phyloP scores from a whole-genome alignment of 352 stramenopile genomes.

The Thalassiosira exigua region DNA sequence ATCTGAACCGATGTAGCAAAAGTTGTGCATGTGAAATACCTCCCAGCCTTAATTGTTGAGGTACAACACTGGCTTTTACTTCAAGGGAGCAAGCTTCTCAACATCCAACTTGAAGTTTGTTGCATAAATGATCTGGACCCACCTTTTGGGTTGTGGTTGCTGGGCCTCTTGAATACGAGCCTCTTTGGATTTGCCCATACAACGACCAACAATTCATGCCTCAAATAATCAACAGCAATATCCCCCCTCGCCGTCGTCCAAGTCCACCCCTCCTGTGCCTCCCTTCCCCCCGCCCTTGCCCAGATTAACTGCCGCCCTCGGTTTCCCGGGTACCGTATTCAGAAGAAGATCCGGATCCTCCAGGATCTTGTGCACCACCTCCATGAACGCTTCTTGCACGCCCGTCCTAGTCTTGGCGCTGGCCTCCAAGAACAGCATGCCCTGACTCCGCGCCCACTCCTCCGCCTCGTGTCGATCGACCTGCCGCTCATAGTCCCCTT shows the following conservation, averaged over 20 bases:
- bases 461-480: conserved; percentile 93
- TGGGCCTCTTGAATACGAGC: no score
- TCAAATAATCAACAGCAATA: conserved; percentile 50
- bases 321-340: conserved; percentile 63
- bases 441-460: conserved; percentile 94
- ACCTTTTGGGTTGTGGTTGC: no score
- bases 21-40: no score
- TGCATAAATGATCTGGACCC: no score
- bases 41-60: no score
- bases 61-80: no score
- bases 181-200: no score
- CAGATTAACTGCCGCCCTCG: conserved; percentile 54
- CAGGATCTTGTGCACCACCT: conserved; percentile 97
- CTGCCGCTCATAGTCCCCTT: conserved; percentile 83
- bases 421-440: conserved; percentile 98
- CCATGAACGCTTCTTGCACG: conserved; percentile 95
- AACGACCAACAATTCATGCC: neutral
- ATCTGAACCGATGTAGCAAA: no score
- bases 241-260: conserved; percentile 53
- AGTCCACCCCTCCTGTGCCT: conserved; percentile 4
- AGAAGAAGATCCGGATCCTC: conserved; percentile 82
- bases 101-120: no score
- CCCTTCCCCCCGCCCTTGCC: conserved; percentile 18
- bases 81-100: no score
- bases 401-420: conserved; percentile 94